Evolutionary conservation across 139 green algal species (phyloP).

Genomic region (Nannochloris sp.): DNA sequence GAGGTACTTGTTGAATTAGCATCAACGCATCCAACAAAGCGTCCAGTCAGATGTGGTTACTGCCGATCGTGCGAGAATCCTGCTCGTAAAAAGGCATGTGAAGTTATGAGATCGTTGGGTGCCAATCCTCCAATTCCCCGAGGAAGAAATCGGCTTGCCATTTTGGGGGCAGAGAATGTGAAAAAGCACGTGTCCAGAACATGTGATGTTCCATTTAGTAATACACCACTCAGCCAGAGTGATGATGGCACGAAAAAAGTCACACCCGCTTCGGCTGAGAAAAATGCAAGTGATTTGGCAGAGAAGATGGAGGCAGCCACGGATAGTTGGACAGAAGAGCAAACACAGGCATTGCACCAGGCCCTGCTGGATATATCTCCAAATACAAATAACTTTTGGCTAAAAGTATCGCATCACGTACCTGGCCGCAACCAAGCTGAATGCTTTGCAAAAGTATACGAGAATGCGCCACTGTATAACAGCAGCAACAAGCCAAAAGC

Average conservation of each 20-base stretch:
- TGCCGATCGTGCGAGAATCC: constrained; percentile 17
- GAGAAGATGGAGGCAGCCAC: not conserved
- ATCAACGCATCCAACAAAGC: not conserved
- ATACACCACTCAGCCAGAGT: not conserved
- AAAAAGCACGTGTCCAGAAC: not conserved
- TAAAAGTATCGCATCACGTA: constrained; percentile 5
- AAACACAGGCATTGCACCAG: constrained; percentile 3
- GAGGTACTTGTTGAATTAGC: constrained; percentile 1
- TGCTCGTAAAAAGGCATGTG: constrained; percentile 2
- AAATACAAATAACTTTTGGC: constrained; percentile 13
- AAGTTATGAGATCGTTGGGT: not conserved
- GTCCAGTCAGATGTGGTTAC: constrained; percentile 6
- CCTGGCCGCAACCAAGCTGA: constrained; percentile 2
- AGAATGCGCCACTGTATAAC: constrained; percentile 3
- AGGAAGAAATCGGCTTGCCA: not conserved
- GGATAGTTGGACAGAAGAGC: constrained; percentile 7
- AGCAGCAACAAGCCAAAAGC: no score
- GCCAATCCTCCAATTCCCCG: not conserved
- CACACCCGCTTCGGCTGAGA: no score
- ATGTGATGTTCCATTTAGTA: not conserved
- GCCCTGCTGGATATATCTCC: constrained; percentile 11
- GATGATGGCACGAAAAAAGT: no score
- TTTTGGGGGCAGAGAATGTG: not conserved
- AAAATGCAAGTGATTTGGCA: not conserved
- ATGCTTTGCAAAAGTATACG: constrained; percentile 9